phyloP scores from a whole-genome alignment of 345 rosid species.

The Barbarea vulgaris region DNA sequence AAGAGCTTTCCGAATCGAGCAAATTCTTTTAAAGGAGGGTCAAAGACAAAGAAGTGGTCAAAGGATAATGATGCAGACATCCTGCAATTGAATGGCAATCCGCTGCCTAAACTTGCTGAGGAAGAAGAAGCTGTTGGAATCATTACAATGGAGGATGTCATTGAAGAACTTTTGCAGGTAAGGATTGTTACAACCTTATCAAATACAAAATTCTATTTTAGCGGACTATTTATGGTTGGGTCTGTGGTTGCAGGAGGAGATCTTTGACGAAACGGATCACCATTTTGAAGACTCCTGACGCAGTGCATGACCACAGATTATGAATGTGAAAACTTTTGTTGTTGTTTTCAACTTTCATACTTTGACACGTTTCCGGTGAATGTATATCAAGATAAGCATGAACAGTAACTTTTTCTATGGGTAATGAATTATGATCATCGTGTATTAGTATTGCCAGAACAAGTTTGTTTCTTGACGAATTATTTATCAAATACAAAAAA shows the following conservation, averaged over 20 bases:
- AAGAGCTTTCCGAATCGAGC: slow-evolving; percentile 71
- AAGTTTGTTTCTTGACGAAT: no score
- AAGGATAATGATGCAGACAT: slow-evolving; percentile 73
- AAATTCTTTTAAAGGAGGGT: slow-evolving; percentile 44
- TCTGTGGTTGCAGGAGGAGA: slow-evolving; percentile 72
- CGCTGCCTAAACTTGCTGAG: slow-evolving; percentile 63
- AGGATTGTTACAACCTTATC: not conserved
- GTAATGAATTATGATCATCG: no score
- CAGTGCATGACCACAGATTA: not conserved
- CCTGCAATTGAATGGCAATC: slow-evolving; percentile 58
- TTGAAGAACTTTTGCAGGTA: slow-evolving; percentile 96
- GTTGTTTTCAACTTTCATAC: slow-evolving; percentile 10
- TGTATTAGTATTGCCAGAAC: not conserved
- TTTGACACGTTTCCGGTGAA: not conserved
- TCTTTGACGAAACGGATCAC: slow-evolving; percentile 93
- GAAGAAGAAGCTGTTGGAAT: slow-evolving; percentile 95
- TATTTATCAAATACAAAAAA: no score
- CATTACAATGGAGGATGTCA: slow-evolving; percentile 98
- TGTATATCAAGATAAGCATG: slow-evolving; percentile 22
- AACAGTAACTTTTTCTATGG: not conserved
- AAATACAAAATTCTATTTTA: not conserved
- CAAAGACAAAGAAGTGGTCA: slow-evolving; percentile 80
- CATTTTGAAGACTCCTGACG: slow-evolving; percentile 69
- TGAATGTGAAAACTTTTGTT: slow-evolving; percentile 8
- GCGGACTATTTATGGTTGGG: not conserved